Conservation (phyloP, 192 early-diverging fungal genomes). For the Dissophora globulifera region DNA sequence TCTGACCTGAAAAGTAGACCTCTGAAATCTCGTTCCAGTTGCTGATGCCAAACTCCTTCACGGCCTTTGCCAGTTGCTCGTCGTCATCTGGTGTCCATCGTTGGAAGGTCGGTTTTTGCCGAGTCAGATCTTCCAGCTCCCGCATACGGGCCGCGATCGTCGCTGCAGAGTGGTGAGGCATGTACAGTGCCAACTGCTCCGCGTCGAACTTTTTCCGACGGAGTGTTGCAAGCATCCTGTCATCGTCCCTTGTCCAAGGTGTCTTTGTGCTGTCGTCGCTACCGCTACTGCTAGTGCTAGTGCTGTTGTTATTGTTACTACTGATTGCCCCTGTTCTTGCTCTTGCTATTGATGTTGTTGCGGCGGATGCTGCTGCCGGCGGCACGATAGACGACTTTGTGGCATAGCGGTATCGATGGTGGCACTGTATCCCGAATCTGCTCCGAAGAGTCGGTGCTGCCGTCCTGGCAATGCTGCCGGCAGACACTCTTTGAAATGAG, state of each 20-base stretch:
- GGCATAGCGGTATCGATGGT: too few species aligned
- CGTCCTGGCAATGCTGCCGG: neutral
- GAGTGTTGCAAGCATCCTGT: constrained; percentile 14
- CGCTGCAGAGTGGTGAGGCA: constrained; percentile 24
- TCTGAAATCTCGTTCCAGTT: constrained; percentile 19
- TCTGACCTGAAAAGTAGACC: constrained; percentile 8
- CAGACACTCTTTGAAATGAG: neutral
- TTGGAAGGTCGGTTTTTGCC: constrained; percentile 26
- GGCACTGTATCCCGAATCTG: too few species aligned
- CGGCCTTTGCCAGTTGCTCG: constrained; percentile 1
- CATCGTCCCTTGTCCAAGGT: constrained; percentile 23
- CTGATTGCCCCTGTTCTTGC: neutral
- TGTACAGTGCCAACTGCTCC: constrained; percentile 25
- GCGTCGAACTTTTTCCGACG: neutral
- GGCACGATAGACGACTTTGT: too few species aligned
- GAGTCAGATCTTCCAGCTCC: neutral
- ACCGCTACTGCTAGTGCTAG: neutral
- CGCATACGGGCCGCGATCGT: constrained; percentile 7
- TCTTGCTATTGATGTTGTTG: neutral
- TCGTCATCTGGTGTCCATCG: constrained; percentile 33
- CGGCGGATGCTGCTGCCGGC: too few species aligned
- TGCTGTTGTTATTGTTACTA: too few species aligned
- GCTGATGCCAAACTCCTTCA: neutral
- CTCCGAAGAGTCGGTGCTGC: too few species aligned
- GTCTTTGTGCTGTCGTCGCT: too few species aligned